Conservation (phyloP, 805 yeast genomes). For the Sungouiella blattae region DNA sequence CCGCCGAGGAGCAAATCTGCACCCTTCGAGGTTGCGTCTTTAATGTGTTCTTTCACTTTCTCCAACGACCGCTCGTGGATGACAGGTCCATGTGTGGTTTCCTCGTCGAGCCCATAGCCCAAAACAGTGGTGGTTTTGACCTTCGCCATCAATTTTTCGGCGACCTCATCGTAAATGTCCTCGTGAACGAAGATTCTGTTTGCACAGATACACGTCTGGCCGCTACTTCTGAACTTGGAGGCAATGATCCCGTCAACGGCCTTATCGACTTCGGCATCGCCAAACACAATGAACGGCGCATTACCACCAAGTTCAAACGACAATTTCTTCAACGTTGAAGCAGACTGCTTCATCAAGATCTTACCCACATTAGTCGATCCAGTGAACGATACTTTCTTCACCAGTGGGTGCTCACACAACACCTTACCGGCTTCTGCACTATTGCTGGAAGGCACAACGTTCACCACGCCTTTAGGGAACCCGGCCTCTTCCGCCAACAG, state of each 20-base stretch:
- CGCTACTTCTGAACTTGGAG: constrained; percentile 17
- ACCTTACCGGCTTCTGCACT: constrained; percentile 48
- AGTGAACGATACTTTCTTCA: constrained; percentile 40
- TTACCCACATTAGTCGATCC: constrained; percentile 21
- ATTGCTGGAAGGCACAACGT: constrained; percentile 50
- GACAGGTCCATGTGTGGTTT: constrained; percentile 73
- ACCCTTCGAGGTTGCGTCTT: constrained; percentile 63
- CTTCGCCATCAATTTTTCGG: constrained; percentile 9
- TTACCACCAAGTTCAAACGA: constrained; percentile 20
- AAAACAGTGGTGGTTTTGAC: constrained; percentile 35
- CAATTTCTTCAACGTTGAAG: constrained; percentile 16
- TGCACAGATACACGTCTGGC: constrained; percentile 20
- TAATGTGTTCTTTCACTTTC: constrained; percentile 59
- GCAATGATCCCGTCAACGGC: constrained; percentile 64
- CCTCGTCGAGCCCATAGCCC: constrained; percentile 60
- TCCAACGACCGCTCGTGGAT: constrained; percentile 60
- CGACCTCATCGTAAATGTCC: constrained; percentile 13
- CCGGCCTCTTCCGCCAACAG: constrained; percentile 63
- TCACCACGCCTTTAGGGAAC: constrained; percentile 65
- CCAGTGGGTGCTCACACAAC: constrained; percentile 38
- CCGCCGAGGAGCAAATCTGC: constrained; percentile 69
- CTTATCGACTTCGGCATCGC: constrained; percentile 63
- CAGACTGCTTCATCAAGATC: constrained; percentile 16
- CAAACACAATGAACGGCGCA: constrained; percentile 50
- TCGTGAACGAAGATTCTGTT: constrained; percentile 19